A percentile compares a stretch with the other conserved stretches of the same genome.
phyloP scores from a whole-genome alignment of 495 filamentous ascomycete species.

The Staphylotrichum tortipilum region DNA sequence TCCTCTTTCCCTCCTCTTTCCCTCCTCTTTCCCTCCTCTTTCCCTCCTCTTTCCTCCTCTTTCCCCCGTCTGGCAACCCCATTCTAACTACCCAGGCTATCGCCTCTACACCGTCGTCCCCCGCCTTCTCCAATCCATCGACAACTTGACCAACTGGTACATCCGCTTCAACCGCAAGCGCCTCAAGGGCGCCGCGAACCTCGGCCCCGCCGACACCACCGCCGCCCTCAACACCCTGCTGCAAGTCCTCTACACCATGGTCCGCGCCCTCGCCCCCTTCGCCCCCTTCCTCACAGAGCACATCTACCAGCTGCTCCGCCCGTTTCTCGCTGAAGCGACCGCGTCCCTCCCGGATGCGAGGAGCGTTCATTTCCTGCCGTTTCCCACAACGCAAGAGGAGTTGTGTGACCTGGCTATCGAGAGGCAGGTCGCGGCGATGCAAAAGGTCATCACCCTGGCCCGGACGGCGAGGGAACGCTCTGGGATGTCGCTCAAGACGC shows the following conservation, averaged over 20 bases:
- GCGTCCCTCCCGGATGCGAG: constrained; percentile 58
- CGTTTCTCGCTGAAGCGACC: constrained; percentile 46
- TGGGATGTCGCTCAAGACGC: constrained; percentile 71
- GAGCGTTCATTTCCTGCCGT: constrained; percentile 80
- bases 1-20: no score
- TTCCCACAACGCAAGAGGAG: constrained; percentile 71
- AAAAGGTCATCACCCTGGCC: constrained; percentile 76
- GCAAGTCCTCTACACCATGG: constrained; percentile 78
- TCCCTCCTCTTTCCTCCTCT: no score
- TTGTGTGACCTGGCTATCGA: constrained; percentile 80
- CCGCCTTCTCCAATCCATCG: background rate
- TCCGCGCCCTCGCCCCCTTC: constrained; percentile 80
- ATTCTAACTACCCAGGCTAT: background rate
- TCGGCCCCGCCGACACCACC: constrained; percentile 59
- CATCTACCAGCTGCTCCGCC: constrained; percentile 75
- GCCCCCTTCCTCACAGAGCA: constrained; percentile 85
- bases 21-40: no score
- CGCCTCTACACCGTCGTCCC: background rate
- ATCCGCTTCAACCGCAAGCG: constrained; percentile 3
- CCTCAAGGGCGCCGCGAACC: background rate
- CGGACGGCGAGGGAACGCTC: constrained; percentile 75
- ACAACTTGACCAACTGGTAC: constrained; percentile 4
- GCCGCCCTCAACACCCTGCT: constrained; percentile 86
- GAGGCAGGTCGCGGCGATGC: constrained; percentile 73
- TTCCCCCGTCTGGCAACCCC: no score